Conservation (phyloP, 768 basidiomycete genomes). For the Dentipellis sp. region DNA sequence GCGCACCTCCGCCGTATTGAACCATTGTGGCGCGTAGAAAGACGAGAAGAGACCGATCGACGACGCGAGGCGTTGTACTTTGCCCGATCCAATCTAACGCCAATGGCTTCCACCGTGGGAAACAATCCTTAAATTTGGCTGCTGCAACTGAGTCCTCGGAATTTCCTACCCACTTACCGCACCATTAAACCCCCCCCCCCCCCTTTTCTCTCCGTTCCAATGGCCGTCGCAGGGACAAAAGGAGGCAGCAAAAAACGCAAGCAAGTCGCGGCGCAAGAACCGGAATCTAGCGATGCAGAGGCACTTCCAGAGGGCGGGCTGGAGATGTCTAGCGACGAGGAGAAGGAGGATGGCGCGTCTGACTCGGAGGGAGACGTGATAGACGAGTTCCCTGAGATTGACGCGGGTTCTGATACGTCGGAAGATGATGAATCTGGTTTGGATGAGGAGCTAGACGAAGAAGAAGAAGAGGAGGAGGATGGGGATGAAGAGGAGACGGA, state of each 20-base stretch:
- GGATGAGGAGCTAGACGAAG: constrained; percentile 28
- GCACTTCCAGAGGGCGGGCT: constrained; percentile 36
- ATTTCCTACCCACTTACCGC: not conserved
- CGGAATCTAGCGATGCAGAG: constrained; percentile 16
- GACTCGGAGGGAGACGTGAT: constrained; percentile 48
- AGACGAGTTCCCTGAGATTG: constrained; percentile 60
- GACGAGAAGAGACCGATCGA: not conserved
- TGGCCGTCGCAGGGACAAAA: constrained; percentile 23
- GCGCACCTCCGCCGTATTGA: constrained; percentile 79
- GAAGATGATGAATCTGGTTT: constrained; percentile 32
- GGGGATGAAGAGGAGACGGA: constrained; percentile 18
- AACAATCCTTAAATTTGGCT: not conserved
- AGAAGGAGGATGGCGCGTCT: constrained; percentile 30
- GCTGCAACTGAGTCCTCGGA: not conserved
- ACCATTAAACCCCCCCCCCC: not conserved
- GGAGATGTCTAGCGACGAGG: constrained; percentile 74
- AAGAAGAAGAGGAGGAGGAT: constrained; percentile 26
- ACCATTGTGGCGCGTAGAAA: constrained; percentile 42
- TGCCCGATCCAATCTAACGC: constrained; percentile 21
- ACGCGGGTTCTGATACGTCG: constrained; percentile 29
- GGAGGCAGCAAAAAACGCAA: constrained; percentile 50
- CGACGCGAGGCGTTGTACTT: constrained; percentile 1
- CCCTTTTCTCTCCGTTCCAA: not conserved
- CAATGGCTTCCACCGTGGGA: constrained; percentile 8
- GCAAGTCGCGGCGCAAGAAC: constrained; percentile 33